phyloP scores from a whole-genome alignment of 257 asterid species.

The Solanum tacnaense region DNA sequence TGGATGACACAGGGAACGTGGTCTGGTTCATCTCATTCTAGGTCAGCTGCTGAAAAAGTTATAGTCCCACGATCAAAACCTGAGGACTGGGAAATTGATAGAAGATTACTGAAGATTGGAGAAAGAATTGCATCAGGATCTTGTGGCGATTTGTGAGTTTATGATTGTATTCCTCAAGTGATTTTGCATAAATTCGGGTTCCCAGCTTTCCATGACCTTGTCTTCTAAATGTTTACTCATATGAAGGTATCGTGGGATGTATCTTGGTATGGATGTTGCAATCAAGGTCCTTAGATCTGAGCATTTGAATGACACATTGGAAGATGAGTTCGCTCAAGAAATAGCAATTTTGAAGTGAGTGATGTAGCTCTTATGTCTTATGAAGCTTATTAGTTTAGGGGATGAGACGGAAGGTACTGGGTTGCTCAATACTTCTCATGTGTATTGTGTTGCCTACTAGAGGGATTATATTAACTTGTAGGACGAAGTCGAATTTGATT shows the following conservation, averaged over 20 bases:
- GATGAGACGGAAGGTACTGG: background rate
- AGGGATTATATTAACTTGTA: background rate
- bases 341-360: slow-evolving; percentile 63
- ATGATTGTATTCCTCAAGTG: background rate
- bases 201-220: background rate
- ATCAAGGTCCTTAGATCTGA: slow-evolving; percentile 72
- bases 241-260: slow-evolving; percentile 69
- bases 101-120: slow-evolving; percentile 66
- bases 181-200: background rate
- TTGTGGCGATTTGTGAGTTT: slow-evolving; percentile 77
- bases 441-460: background rate
- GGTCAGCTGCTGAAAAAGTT: slow-evolving; percentile 31
- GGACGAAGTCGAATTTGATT: background rate
- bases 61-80: slow-evolving; percentile 22
- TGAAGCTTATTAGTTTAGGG: background rate
- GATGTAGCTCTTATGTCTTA: background rate
- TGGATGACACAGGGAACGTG: slow-evolving; percentile 50
- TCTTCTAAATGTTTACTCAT: slow-evolving; percentile 5
- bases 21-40: slow-evolving; percentile 54
- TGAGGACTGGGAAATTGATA: slow-evolving; percentile 69
- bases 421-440: background rate
- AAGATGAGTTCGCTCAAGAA: slow-evolving; percentile 74
- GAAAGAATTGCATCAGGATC: slow-evolving; percentile 86
- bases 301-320: slow-evolving; percentile 57
- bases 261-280: slow-evolving; percentile 76